phyloP scores from a whole-genome alignment of 306 rosid species.

The Pueraria montana region DNA sequence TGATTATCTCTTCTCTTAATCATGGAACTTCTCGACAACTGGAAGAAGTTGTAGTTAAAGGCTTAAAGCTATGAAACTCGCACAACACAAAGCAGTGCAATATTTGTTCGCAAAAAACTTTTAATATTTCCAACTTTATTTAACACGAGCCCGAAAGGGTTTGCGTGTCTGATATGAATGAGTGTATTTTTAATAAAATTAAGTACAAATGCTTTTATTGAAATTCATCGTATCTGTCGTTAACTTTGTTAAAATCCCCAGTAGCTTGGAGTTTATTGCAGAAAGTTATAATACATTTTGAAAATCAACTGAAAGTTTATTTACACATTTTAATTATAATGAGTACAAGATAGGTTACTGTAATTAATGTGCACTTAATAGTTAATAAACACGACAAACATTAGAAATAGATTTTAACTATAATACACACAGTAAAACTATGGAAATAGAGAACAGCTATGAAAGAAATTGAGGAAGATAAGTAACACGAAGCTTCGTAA shows the following conservation, averaged over 20 bases:
- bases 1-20: constrained; percentile 25
- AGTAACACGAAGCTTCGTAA: constrained; percentile 41
- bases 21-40: constrained; percentile 16
- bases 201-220: background rate
- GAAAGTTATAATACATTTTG: background rate
- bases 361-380: background rate
- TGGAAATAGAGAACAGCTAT: background rate
- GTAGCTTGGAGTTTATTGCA: background rate
- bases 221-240: background rate
- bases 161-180: background rate
- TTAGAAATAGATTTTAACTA: background rate
- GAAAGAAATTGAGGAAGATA: background rate
- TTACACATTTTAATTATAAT: background rate
- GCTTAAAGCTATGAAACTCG: background rate
- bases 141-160: background rate
- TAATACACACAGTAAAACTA: background rate
- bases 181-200: background rate
- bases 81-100: background rate
- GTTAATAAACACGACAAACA: background rate
- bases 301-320: background rate
- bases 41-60: constrained; percentile 7
- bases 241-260: background rate
- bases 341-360: too few species aligned
- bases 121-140: background rate
- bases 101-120: background rate